Conservation (phyloP, 352 stramenopile genomes). For the Phytophthora fragariaefolia region DNA sequence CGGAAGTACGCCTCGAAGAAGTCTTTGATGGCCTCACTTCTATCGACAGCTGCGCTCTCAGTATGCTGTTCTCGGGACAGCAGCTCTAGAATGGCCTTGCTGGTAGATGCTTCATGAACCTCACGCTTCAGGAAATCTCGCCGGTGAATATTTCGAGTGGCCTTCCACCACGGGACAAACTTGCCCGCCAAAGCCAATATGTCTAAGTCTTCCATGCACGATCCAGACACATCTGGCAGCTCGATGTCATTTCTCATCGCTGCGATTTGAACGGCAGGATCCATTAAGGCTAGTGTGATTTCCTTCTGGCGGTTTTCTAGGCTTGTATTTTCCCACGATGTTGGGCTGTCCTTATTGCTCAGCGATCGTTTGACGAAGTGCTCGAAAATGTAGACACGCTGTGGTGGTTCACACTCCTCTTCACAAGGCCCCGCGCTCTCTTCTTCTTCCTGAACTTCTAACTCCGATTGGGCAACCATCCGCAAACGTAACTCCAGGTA, state of each 20-base stretch:
- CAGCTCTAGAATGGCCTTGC: conserved; percentile 42
- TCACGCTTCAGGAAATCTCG: conserved; percentile 61
- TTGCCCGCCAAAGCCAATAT: conserved; percentile 49
- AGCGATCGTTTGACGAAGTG: conserved; percentile 36
- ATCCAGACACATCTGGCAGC: conserved; percentile 54
- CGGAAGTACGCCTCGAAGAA: conserved; percentile 62
- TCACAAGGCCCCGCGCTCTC: conserved; percentile 29
- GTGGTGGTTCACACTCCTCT: conserved; percentile 15
- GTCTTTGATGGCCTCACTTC: conserved; percentile 22
- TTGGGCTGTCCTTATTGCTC: conserved; percentile 38
- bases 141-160: conserved; percentile 53
- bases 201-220: conserved; percentile 49
- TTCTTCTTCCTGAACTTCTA: conserved; percentile 39
- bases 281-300: conserved; percentile 57
- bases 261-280: conserved; percentile 64
- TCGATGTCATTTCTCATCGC: conserved; percentile 64
- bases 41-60: conserved; percentile 12
- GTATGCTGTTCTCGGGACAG: conserved; percentile 38
- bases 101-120: conserved; percentile 48
- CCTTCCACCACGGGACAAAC: conserved; percentile 70
- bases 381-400: conserved; percentile 64
- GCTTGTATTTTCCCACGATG: conserved; percentile 53
- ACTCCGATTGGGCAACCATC: conserved; percentile 35
- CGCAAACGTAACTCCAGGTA: conserved; percentile 48
- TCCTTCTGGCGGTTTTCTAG: conserved; percentile 52